Base-by-base conservation (phyloP, 1,139 yeast genomes). In the Candida sp. region DNA sequence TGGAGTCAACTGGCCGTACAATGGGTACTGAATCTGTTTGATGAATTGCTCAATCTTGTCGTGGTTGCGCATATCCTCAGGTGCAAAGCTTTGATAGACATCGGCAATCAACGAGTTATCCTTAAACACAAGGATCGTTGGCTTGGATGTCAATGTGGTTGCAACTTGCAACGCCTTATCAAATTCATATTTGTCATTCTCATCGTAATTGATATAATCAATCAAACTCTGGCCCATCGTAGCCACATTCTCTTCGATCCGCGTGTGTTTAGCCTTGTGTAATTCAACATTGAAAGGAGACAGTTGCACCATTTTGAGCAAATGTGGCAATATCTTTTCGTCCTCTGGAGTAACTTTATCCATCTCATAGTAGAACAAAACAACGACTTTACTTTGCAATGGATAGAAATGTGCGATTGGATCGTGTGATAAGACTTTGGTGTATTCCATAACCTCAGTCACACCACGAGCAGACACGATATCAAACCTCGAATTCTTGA, bases 101-200 rank as follows among this genome's bases (percentile, higher is more conserved):
- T 72, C 69, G 0, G 88, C 78, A 44, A 79, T 65, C 50, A 83
- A 63, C 5, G 84, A 71, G 50, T 81, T 78, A 49, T 86, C 87
- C 58, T 82, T 85, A 61, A 86, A 79, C 25, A 86, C 71, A 37
- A 84, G 67, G 25, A 88, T 59, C 12, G 89, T 83, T 2, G 94
- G 96, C 46, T 73, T 73, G 6, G 86, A 72, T 0, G 91, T 77
- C 39, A 84, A 63, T 0, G 87, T 74, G 23, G 83, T 79, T 23
- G 88, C 74, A 26, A 76, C 65, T 53, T 73, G 76, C 69, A 80
- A 63, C 25, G 77, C 77, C 50, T 75, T 73, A 59, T 81, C 73
- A 54, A 73, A 77, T 44, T 58, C 61, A 38, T 67, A 65, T 23
- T 60, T 57, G 3, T 64, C 62, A 6, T 58, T 51, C 2, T 64